Percentiles rank a stretch among this genome's conserved stretches.
phyloP scores from a whole-genome alignment of 208 protist genomes.

The Acanthamoeba healyi region DNA sequence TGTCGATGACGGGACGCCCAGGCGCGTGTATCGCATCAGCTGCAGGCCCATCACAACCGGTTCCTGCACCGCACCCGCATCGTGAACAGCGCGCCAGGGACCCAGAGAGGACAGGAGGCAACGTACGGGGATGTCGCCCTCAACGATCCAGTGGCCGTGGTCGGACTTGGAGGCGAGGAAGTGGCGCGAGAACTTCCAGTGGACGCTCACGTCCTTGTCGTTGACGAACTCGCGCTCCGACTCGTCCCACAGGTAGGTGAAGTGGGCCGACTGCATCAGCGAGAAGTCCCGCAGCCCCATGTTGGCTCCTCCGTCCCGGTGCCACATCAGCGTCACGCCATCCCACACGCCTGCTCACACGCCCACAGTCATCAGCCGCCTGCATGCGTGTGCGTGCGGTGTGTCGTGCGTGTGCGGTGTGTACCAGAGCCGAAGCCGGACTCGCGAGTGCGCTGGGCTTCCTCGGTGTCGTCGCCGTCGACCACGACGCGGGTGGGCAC shows the following conservation, averaged over 20 bases:
- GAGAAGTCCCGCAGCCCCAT: conserved; percentile 35
- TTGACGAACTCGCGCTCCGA: conserved; percentile 22
- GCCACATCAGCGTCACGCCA: conserved; percentile 10
- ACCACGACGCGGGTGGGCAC: background rate
- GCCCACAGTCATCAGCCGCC: background rate
- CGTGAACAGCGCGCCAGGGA: background rate
- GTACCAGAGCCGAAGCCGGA: background rate
- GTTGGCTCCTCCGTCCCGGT: background rate
- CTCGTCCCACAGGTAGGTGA: conserved; percentile 54
- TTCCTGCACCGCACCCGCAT: background rate
- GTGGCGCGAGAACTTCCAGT: conserved; percentile 43
- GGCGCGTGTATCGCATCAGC: conserved; percentile 27
- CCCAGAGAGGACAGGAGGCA: background rate
- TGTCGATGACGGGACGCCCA: background rate
- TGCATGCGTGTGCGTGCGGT: background rate
- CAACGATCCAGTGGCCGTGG: conserved; percentile 38
- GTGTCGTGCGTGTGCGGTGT: too few species aligned
- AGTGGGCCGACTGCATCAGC: conserved; percentile 3
- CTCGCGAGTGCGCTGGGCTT: background rate
- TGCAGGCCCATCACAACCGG: conserved; percentile 28
- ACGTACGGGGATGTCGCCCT: conserved; percentile 30
- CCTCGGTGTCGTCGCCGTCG: background rate
- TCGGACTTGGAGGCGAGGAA: conserved; percentile 48
- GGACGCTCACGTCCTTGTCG: background rate
- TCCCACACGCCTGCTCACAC: background rate